Evolutionary conservation across 2,329 filamentous ascomycete species (phyloP), one percentile per base, ranked within the genome.

Genomic region (Lecanicillium sp.): DNA sequence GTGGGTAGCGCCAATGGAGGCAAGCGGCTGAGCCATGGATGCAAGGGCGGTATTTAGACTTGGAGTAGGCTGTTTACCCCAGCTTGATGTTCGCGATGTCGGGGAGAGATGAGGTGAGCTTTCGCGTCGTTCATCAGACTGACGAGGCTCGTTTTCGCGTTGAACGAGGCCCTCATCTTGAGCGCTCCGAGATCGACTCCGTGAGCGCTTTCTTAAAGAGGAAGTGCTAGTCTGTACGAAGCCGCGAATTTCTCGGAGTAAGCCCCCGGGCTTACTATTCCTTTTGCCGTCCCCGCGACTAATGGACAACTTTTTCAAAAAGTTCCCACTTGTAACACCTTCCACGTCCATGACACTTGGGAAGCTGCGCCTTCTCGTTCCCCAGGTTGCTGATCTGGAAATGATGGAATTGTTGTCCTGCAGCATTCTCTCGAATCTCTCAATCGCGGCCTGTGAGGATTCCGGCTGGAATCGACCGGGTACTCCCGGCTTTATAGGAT

Each of bases 321-420:
- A 68, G 42, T 70, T 78, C 17, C 78, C 76, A 39, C 71, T 72
- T 8, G 66, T 68, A 31, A 81, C 62, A 14, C 70, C 75, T 28
- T 81, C 78, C 19, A 78, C 60, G 41, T 84, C 79, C 5, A 65
- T 46, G 40, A 70, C 49, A 47, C 71, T 78, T 2, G 80, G 76
- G 35, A 83, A 64, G 54, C 80, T 82, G 41, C 74, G 72, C 30
- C 80, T 73, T 6, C 76, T 71, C 2, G 82, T 86, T 13, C 82
- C 82, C 68, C 82, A 79, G 1, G 82, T 86, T 14, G 81, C 81
- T 12, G 78, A 71, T 44, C 74, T 65, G 2, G 78, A 82, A 9
- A 78, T 56, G 9, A 80, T 63, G 0, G 78, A 81, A 19, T 68
- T 70, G 34, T 66, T 77, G 45, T 78, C 73, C 15, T 63, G 64